Conservation (phyloP, 768 basidiomycete species). For the Boletus coccyginus region DNA sequence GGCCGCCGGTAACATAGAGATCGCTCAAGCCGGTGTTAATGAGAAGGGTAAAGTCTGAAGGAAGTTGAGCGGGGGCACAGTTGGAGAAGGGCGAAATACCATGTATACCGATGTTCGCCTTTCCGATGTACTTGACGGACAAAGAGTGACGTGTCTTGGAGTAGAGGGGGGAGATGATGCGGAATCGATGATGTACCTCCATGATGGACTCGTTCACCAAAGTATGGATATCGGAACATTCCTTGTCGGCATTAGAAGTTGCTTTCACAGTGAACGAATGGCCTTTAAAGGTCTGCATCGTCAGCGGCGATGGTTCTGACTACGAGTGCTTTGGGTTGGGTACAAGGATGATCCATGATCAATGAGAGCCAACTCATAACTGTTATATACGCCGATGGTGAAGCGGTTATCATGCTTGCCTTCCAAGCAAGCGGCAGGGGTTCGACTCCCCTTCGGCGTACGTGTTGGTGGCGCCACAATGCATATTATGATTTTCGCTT, state of each 20-base stretch:
- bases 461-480: no score
- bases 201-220: constrained; percentile 24
- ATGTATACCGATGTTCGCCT: constrained; percentile 29
- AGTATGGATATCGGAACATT: constrained; percentile 20
- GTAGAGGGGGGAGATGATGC: no score
- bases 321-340: no score
- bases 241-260: constrained; percentile 16
- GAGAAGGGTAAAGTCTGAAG: constrained; percentile 27
- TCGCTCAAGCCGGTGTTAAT: constrained; percentile 33
- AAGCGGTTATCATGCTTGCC: constrained; percentile 94
- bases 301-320: background rate
- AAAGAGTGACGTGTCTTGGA: background rate
- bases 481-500: no score
- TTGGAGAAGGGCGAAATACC: constrained; percentile 9
- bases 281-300: constrained; percentile 5
- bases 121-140: constrained; percentile 25
- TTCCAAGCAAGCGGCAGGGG: constrained; percentile 79
- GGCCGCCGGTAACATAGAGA: constrained; percentile 20
- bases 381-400: constrained; percentile 57
- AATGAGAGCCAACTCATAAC: background rate
- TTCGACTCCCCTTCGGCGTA: constrained; percentile 70
- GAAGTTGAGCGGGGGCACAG: background rate
- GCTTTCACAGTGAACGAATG: constrained; percentile 22
- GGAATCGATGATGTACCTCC: constrained; percentile 25
- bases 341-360: no score